Conservation (phyloP, 2,329 filamentous ascomycete genomes). For the Calonectria pauciramosa region DNA sequence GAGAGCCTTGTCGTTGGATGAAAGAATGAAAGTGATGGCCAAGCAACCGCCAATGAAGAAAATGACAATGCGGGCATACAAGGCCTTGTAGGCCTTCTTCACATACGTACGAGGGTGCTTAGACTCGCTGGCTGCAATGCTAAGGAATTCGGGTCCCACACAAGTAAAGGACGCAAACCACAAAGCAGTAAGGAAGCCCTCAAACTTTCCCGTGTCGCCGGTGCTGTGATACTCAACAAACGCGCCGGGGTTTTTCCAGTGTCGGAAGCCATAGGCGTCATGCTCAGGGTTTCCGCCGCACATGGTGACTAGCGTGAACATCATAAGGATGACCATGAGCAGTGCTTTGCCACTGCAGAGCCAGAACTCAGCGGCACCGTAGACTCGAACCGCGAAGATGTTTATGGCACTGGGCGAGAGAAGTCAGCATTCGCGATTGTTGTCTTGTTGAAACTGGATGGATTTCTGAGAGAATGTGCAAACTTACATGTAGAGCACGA, state of each 20-base stretch:
- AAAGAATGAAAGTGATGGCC: conserved; percentile 74
- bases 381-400: conserved; percentile 74
- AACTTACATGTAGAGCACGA: conserved; percentile 69
- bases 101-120: conserved; percentile 74
- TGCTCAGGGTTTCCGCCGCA: conserved; percentile 80
- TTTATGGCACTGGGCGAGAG: conserved; percentile 64
- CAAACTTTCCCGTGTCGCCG: conserved; percentile 74
- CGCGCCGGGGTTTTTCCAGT: conserved; percentile 65
- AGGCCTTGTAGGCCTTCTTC: conserved; percentile 78
- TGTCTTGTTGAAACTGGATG: neutral
- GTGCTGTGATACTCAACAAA: conserved; percentile 69
- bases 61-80: conserved; percentile 78
- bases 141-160: conserved; percentile 77
- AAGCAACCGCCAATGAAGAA: conserved; percentile 81
- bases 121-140: conserved; percentile 78
- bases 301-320: conserved; percentile 84
- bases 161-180: conserved; percentile 75
- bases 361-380: conserved; percentile 81
- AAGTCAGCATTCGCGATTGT: conserved; percentile 45
- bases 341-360: conserved; percentile 74
- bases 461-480: neutral
- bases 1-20: conserved; percentile 73
- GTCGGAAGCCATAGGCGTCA: conserved; percentile 78
- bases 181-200: conserved; percentile 78
- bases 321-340: conserved; percentile 76